Conservation (phyloP, 495 filamentous ascomycete species). For the Glarea lozoyensis region DNA sequence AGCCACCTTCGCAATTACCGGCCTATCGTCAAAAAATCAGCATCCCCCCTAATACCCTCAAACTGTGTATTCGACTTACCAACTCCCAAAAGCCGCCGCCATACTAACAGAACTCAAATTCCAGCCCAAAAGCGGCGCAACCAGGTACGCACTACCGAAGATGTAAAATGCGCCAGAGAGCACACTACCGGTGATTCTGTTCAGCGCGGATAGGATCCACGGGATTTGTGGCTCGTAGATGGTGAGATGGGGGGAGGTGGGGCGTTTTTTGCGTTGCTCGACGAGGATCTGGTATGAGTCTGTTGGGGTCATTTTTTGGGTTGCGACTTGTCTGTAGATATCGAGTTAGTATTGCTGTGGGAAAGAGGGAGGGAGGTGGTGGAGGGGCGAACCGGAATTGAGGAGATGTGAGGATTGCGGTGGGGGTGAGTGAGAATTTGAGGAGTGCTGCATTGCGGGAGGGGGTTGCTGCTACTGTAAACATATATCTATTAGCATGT, state of each 20-base stretch:
- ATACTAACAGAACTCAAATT: conserved; percentile 76
- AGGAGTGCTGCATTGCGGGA: conserved; percentile 15
- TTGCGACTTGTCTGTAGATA: conserved; percentile 41
- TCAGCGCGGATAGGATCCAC: conserved; percentile 63
- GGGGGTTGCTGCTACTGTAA: conserved; percentile 16
- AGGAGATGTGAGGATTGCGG: conserved; percentile 18
- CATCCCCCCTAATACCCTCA: background rate
- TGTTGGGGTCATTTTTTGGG: conserved; percentile 45
- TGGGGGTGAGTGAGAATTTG: conserved; percentile 9
- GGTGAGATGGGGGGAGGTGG: conserved; percentile 76
- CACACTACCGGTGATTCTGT: conserved; percentile 71
- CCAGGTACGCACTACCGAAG: conserved; percentile 77
- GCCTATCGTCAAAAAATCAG: conserved; percentile 27
- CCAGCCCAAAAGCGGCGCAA: conserved; percentile 69
- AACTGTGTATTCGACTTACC: conserved; percentile 1
- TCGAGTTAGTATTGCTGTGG: conserved; percentile 2
- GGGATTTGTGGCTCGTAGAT: conserved; percentile 90
- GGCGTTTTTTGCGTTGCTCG: conserved; percentile 75
- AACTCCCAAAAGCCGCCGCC: conserved; percentile 65
- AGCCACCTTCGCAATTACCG: conserved; percentile 55
- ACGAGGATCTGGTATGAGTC: conserved; percentile 67
- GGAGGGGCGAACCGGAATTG: conserved; percentile 33
- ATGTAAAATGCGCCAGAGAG: conserved; percentile 73
- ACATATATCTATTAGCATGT: conserved; percentile 12
- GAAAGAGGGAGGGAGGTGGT: conserved; percentile 1